phyloP scores from a whole-genome alignment of 1,284 basidiomycete species.

The Cutaneotrichosporon sp. region DNA sequence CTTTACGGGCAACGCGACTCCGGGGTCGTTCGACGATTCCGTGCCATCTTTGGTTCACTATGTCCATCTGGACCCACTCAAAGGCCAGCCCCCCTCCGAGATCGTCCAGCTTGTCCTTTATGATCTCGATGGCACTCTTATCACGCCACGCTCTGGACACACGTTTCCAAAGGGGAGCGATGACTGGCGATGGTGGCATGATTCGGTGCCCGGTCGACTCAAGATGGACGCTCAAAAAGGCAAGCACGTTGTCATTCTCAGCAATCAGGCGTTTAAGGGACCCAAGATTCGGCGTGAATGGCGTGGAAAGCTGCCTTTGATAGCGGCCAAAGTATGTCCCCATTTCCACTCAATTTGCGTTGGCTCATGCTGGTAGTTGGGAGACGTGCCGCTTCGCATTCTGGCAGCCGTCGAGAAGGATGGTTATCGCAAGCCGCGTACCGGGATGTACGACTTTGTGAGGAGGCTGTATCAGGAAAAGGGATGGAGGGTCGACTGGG shows the following conservation, averaged over 20 bases:
- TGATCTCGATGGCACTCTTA: constrained; percentile 82
- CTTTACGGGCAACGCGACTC: constrained; percentile 9
- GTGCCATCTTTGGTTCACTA: constrained; percentile 40
- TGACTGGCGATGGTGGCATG: constrained; percentile 74
- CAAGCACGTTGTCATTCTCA: constrained; percentile 71
- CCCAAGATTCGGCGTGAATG: constrained; percentile 55
- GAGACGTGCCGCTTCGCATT: constrained; percentile 64
- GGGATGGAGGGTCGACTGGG: constrained; percentile 62
- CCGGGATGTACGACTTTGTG: constrained; percentile 76
- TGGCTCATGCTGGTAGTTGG: not conserved
- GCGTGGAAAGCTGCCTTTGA: constrained; percentile 66
- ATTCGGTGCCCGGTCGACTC: constrained; percentile 61
- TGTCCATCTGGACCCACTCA: constrained; percentile 40
- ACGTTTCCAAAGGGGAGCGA: constrained; percentile 51
- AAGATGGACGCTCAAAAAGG: constrained; percentile 59
- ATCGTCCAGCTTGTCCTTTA: constrained; percentile 65
- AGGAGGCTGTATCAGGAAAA: constrained; percentile 58
- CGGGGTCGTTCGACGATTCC: constrained; percentile 12
- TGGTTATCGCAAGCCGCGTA: constrained; percentile 78
- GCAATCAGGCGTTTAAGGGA: constrained; percentile 62
- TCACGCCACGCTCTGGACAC: constrained; percentile 57
- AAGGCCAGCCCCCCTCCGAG: constrained; percentile 9
- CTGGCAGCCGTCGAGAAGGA: constrained; percentile 64
- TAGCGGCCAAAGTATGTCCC: constrained; percentile 62
- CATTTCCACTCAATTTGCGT: not conserved